These are phyloP conservation scores for Cerioporus squamosus DNA, from an alignment of 1,284 basidiomycete genomes.

Conservation along the genomic window DNA sequence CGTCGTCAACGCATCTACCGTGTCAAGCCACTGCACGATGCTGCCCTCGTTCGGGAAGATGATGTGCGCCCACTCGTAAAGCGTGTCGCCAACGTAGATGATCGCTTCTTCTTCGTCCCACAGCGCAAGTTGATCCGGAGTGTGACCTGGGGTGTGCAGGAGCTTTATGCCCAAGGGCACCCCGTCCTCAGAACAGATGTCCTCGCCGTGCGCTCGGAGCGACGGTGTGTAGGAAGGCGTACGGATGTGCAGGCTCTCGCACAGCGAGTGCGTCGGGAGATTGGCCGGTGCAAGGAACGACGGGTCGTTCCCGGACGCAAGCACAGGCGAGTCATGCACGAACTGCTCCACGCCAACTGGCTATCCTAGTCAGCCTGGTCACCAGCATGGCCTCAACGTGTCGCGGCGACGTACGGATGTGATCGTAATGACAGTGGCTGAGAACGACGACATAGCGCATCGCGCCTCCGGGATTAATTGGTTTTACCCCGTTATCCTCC, in stretches of 20 bases:
- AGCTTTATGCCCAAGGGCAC: constrained; percentile 39
- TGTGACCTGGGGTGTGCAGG: constrained; percentile 60
- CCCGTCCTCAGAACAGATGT: constrained; percentile 16
- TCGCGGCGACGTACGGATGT: constrained; percentile 47
- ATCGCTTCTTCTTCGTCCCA: constrained; percentile 52
- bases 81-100: constrained; percentile 59
- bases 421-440: constrained; percentile 62
- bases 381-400: not conserved
- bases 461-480: constrained; percentile 47
- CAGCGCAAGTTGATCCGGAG: constrained; percentile 56
- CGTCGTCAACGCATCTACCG: constrained; percentile 44
- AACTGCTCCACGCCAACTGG: constrained; percentile 57
- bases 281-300: constrained; percentile 45
- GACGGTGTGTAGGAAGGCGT: constrained; percentile 48
- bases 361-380: not conserved
- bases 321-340: constrained; percentile 47
- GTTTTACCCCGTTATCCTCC: constrained; percentile 44
- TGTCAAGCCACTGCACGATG: constrained; percentile 50
- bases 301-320: constrained; percentile 50
- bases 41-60: constrained; percentile 58
- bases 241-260: constrained; percentile 42
- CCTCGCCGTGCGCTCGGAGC: constrained; percentile 42
- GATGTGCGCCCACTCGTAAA: constrained; percentile 57
- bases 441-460: constrained; percentile 51
- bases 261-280: constrained; percentile 49